These are phyloP conservation scores for Mycena vulgaris DNA, from an alignment of 768 basidiomycete species.

Conservation along the genomic window DNA sequence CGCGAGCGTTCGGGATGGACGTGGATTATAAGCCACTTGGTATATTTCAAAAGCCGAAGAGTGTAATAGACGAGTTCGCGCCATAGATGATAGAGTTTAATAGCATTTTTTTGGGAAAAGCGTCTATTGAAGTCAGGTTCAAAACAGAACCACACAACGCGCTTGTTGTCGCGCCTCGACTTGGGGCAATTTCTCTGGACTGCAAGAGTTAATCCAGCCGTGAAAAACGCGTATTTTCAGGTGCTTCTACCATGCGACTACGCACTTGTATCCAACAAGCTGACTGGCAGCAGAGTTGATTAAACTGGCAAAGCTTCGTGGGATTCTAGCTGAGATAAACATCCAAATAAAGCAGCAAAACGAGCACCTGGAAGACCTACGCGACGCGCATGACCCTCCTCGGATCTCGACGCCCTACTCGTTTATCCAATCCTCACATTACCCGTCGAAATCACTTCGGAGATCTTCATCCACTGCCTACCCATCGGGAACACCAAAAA, in stretches of 20 bases:
- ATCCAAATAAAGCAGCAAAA: not conserved
- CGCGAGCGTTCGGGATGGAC: slow-evolving; percentile 64
- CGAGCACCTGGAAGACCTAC: no score
- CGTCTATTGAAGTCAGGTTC: no score
- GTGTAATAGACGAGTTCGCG: slow-evolving; percentile 58
- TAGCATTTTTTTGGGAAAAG: no score
- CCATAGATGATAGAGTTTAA: not conserved
- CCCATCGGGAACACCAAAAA: not conserved
- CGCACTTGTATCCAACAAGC: not conserved
- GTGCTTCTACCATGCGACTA: not conserved
- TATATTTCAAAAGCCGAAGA: slow-evolving; percentile 54
- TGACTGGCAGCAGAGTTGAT: not conserved
- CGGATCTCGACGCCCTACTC: not conserved
- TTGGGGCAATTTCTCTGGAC: not conserved
- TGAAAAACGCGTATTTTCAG: not conserved
- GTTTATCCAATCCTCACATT: slow-evolving; percentile 2
- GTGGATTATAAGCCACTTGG: slow-evolving; percentile 55
- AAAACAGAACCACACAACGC: slow-evolving; percentile 8
- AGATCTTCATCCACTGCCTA: slow-evolving; percentile 14
- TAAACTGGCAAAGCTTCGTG: no score
- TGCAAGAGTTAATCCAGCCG: not conserved
- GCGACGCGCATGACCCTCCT: no score
- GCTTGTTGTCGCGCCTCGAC: not conserved
- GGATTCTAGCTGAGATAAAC: not conserved
- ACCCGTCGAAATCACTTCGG: slow-evolving; percentile 7